Conservation (phyloP, 139 green algal genomes). For the Chlorella ohadii region DNA sequence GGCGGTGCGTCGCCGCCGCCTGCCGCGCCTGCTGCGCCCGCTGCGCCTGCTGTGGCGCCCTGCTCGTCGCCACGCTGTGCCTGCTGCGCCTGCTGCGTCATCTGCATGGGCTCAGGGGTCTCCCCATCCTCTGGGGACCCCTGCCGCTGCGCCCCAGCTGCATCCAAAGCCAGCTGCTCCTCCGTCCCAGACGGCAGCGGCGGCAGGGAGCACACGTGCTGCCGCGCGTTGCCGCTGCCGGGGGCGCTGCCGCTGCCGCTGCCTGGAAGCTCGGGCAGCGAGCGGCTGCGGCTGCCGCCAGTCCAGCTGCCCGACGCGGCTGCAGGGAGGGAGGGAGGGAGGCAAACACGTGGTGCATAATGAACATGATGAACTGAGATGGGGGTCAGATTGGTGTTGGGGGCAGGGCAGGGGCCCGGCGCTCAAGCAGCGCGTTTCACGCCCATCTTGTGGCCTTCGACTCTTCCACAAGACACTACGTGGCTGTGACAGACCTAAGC, state of each 20-base stretch:
- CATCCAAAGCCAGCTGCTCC: neutral
- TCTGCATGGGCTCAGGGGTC: neutral
- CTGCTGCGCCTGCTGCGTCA: conserved; percentile 6
- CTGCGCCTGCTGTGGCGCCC: neutral
- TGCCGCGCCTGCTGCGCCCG: conserved; percentile 3
- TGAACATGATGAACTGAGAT: neutral
- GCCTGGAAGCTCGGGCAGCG: conserved; percentile 16
- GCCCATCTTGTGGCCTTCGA: no score
- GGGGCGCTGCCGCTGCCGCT: neutral
- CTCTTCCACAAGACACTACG: no score
- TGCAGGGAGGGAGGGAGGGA: neutral
- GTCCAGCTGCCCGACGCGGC: neutral
- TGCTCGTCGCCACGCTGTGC: neutral
- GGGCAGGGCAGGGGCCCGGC: no score
- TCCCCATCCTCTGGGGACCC: neutral
- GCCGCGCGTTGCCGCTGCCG: conserved; percentile 9
- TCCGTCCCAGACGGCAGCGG: neutral
- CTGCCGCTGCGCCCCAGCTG: conserved; percentile 29
- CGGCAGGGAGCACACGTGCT: neutral
- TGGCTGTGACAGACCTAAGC: no score
- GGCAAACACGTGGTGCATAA: neutral
- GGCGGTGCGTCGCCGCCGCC: neutral
- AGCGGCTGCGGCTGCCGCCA: conserved; percentile 5
- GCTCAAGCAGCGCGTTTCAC: no score
- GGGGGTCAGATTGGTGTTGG: neutral